phyloP scores from a whole-genome alignment of 176 grass and related monocot genomes.

The Carex scoparia region DNA sequence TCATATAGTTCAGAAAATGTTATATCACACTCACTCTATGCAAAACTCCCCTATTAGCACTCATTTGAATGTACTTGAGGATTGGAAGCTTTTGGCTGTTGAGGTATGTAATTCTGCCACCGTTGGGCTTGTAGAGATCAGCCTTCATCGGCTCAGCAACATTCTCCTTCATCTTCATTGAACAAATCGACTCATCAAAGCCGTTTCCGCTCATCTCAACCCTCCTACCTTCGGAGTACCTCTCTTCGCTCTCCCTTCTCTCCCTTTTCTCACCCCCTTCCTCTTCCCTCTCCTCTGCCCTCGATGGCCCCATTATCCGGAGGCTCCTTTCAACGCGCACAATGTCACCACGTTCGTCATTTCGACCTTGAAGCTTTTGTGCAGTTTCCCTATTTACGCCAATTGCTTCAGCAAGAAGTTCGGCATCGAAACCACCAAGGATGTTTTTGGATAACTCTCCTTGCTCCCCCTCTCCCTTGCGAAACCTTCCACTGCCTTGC shows the following conservation, averaged over 20 bases:
- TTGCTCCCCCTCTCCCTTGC: background rate
- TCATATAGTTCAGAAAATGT: background rate
- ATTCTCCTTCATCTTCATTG: conserved; percentile 42
- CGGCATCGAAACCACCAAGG: conserved; percentile 30
- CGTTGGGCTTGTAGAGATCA: conserved; percentile 32
- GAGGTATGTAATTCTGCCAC: conserved; percentile 28
- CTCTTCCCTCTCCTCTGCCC: conserved; percentile 19
- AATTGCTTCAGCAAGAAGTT: conserved; percentile 35
- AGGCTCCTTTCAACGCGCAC: conserved; percentile 20
- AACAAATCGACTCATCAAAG: conserved; percentile 30
- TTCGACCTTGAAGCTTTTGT: conserved; percentile 24
- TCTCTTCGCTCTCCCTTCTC: conserved; percentile 6
- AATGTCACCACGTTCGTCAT: conserved; percentile 30
- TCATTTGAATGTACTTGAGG: conserved; percentile 44
- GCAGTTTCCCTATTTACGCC: conserved; percentile 29
- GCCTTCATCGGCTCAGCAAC: conserved; percentile 30
- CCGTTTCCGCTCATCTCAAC: conserved; percentile 6
- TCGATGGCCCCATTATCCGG: background rate
- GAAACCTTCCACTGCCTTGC: background rate
- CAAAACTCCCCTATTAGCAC: conserved; percentile 37
- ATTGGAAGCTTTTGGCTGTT: conserved; percentile 52
- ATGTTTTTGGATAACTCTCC: conserved; percentile 18
- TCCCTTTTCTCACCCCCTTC: background rate
- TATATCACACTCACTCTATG: conserved; percentile 14
- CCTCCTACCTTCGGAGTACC: background rate